A percentile compares a stretch with the other conserved stretches of the same genome.
Conservation (phyloP, 192 early-diverging fungal species). For the Coemansia sp. region DNA sequence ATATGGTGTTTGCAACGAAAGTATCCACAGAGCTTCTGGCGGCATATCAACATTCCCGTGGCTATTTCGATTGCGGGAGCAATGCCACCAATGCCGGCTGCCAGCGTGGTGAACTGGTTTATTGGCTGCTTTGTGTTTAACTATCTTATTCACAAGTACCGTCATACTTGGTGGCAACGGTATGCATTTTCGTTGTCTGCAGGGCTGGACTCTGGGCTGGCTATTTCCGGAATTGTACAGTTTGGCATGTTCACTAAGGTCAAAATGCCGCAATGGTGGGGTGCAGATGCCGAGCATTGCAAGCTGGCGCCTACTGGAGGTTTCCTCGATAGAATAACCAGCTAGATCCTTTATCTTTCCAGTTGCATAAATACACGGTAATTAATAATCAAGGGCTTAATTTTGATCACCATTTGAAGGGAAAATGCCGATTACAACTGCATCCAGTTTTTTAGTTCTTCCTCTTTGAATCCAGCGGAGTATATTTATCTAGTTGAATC, state of each 20-base stretch:
- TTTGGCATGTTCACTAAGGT: conserved; percentile 42
- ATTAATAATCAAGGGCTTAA: neutral
- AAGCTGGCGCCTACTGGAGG: conserved; percentile 95
- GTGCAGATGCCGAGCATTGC: conserved; percentile 85
- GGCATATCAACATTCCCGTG: conserved; percentile 67
- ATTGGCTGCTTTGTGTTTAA: conserved; percentile 70
- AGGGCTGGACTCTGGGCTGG: conserved; percentile 47
- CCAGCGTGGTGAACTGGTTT: conserved; percentile 68
- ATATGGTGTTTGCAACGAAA: conserved; percentile 62
- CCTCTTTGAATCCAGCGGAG: conserved; percentile 40
- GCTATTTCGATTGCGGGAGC: conserved; percentile 61
- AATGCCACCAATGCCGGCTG: conserved; percentile 63
- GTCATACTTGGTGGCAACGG: conserved; percentile 63
- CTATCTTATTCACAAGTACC: conserved; percentile 61
- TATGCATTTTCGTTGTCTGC: conserved; percentile 58
- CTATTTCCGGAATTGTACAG: conserved; percentile 50
- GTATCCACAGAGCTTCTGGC: conserved; percentile 64
- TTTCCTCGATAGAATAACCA: conserved; percentile 41
- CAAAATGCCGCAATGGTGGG: conserved; percentile 53
- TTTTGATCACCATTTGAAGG: conserved; percentile 2
- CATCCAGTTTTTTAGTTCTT: conserved; percentile 8
- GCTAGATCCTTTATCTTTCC: neutral
- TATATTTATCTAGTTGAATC: conserved; percentile 36
- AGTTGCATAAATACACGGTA: neutral
- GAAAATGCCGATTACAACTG: neutral